Base-by-base conservation (phyloP, 2,329 filamentous ascomycete species). In the Dothideomycetes sp. region DNA sequence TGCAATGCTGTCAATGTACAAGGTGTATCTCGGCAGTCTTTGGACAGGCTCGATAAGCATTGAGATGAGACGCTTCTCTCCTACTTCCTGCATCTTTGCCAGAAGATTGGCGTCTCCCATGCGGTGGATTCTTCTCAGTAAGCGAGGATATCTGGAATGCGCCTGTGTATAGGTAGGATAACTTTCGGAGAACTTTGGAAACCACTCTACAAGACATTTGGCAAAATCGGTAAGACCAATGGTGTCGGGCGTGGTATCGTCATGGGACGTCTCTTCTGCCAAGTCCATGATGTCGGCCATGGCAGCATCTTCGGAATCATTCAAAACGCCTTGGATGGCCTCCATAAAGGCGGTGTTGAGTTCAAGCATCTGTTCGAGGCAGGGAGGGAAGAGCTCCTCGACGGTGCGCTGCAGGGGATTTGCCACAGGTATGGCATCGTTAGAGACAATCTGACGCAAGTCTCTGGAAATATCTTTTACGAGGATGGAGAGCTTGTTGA, bases 41-140 rank as follows among this genome's bases (percentile, higher is more conserved):
- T 98, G 91, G 1, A 98, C 88, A 2, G 91, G 91, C 62, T 98
- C 91, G 58, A 98, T 98, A 41, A 98, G 73, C 47, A 91, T 75
- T 3, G 91, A 96, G 34, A 85, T 87, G 40, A 96, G 74, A 43
- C 80, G 76, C 64, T 98, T 91, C 59, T 96, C 91, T 41, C 91
- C 89, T 2, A 82, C 82, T 48, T 88, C 78, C 38, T 84, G 77
- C 3, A 95, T 77, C 32, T 84, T 72, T 51, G 82, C 80, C 3
- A 82, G 82, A 57, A 94, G 89, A 53, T 82, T 88, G 2, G 87
- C 89, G 47, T 83, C 80, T 43, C 80, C 78, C 52, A 86, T 72
- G 48, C 69, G 82, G 46, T 91, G 72, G 52, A 94, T 86, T 2
- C 73, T 71, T 51, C 82, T 86, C 41, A 96, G 74, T 12, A 89